Percentiles rank a stretch among this genome's conserved stretches.
Evolutionary conservation across 306 rosid species (phyloP).

Genomic region (Casuarina glauca): DNA sequence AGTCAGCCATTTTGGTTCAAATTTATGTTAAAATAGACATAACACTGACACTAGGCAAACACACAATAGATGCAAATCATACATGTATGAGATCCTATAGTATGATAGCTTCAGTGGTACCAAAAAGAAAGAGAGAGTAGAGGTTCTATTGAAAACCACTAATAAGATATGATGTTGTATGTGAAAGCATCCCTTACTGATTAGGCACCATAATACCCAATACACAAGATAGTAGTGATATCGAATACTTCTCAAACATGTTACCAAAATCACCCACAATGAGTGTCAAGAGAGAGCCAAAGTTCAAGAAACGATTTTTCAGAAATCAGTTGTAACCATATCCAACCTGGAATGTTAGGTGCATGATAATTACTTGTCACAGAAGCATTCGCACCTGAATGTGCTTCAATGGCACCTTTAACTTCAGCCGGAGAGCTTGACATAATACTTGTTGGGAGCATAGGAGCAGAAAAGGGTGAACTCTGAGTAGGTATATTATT

Average conservation of each 20-base stretch:
- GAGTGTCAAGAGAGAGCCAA: neutral
- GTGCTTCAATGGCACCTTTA: conserved; percentile 53
- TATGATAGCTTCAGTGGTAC: neutral
- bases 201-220: neutral
- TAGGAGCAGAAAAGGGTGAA: conserved; percentile 61
- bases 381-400: conserved; percentile 48
- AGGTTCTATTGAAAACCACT: neutral
- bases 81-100: neutral
- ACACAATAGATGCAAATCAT: neutral
- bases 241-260: neutral
- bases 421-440: conserved; percentile 41
- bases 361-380: conserved; percentile 45
- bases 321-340: neutral
- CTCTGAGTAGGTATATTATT: conserved; percentile 57
- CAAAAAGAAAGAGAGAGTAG: neutral
- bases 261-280: neutral
- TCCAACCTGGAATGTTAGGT: conserved; percentile 56
- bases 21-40: neutral
- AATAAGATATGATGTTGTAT: neutral
- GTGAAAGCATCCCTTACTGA: too few relatives aligned
- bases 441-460: conserved; percentile 54
- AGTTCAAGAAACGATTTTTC: neutral
- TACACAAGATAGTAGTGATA: neutral
- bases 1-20: neutral
- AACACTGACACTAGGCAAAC: neutral